These are phyloP conservation scores for Backusella australiensis DNA, from an alignment of 192 early-diverging fungal genomes.

Conservation along the genomic window DNA sequence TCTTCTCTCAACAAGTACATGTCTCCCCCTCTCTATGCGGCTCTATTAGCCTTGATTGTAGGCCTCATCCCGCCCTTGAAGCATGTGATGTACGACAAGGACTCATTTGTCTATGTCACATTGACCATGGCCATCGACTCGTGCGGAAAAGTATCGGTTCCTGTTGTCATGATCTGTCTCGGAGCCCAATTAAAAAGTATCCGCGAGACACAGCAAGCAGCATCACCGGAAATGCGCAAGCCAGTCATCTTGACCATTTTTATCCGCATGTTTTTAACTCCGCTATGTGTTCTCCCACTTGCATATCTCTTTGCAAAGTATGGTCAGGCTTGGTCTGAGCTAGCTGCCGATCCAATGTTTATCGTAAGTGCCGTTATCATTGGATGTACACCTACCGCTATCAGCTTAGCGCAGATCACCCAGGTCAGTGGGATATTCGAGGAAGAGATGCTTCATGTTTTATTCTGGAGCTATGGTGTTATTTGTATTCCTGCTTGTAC, in stretches of 20 bases:
- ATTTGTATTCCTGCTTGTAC: slow-evolving; percentile 38
- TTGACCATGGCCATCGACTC: slow-evolving; percentile 67
- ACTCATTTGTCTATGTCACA: slow-evolving; percentile 47
- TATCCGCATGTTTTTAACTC: slow-evolving; percentile 36
- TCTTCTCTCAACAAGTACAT: slow-evolving; percentile 35
- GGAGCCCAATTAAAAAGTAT: slow-evolving; percentile 60
- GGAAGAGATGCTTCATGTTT: slow-evolving; percentile 58
- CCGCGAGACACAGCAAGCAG: slow-evolving; percentile 4
- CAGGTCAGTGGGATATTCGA: slow-evolving; percentile 71
- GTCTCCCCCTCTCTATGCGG: slow-evolving; percentile 74
- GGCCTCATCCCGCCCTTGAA: slow-evolving; percentile 62
- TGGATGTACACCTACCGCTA: slow-evolving; percentile 64
- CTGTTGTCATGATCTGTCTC: slow-evolving; percentile 72
- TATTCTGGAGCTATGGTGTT: slow-evolving; percentile 68
- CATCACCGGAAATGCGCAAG: background rate
- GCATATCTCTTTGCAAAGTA: slow-evolving; percentile 23
- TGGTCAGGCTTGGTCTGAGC: slow-evolving; percentile 29
- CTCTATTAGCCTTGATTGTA: slow-evolving; percentile 61
- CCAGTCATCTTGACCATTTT: slow-evolving; percentile 30
- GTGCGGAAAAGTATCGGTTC: slow-evolving; percentile 75
- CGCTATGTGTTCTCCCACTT: slow-evolving; percentile 37
- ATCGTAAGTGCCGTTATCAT: slow-evolving; percentile 60
- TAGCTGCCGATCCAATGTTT: slow-evolving; percentile 64
- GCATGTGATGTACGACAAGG: slow-evolving; percentile 53
- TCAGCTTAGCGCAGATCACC: slow-evolving; percentile 69